Evolutionary conservation across 129 eudicot species (phyloP).

Genomic region (Gnaphalium uliginosum): DNA sequence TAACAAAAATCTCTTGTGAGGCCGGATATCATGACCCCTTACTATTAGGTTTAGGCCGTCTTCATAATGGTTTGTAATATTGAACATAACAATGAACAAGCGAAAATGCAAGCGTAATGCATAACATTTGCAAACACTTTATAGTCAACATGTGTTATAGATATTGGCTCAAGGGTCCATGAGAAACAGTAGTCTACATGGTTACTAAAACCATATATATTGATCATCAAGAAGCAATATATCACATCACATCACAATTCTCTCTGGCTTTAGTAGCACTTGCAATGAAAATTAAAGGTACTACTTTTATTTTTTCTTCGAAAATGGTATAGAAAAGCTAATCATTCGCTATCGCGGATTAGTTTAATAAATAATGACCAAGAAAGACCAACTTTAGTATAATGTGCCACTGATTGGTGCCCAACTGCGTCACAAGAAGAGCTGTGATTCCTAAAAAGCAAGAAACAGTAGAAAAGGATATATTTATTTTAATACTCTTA

Average conservation of each 20-base stretch:
- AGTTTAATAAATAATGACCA: constrained; percentile 35
- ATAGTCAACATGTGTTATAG: constrained; percentile 18
- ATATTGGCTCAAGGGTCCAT: constrained; percentile 25
- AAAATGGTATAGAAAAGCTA: constrained; percentile 36
- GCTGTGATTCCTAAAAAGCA: constrained; percentile 31
- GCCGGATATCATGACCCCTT: too few species aligned
- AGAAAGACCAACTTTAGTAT: constrained; percentile 40
- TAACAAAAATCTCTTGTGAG: too few species aligned
- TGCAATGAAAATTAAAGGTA: constrained; percentile 33
- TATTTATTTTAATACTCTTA: constrained; percentile 27
- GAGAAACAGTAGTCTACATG: constrained; percentile 23
- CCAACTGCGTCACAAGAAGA: constrained; percentile 34
- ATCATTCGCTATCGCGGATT: constrained; percentile 31
- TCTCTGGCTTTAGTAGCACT: constrained; percentile 27
- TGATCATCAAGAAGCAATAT: background rate
- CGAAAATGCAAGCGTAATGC: background rate
- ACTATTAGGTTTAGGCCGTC: too few species aligned
- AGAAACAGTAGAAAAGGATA: constrained; percentile 34
- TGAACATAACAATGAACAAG: too few species aligned
- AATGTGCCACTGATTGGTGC: constrained; percentile 52
- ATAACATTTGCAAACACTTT: constrained; percentile 18
- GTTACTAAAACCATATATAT: constrained; percentile 12
- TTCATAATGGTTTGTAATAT: too few species aligned
- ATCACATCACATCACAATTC: constrained; percentile 35
- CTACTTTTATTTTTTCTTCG: constrained; percentile 25